These are phyloP conservation scores for Histomonas meleagridis DNA, from an alignment of 208 protist species.

Conservation along the genomic window DNA sequence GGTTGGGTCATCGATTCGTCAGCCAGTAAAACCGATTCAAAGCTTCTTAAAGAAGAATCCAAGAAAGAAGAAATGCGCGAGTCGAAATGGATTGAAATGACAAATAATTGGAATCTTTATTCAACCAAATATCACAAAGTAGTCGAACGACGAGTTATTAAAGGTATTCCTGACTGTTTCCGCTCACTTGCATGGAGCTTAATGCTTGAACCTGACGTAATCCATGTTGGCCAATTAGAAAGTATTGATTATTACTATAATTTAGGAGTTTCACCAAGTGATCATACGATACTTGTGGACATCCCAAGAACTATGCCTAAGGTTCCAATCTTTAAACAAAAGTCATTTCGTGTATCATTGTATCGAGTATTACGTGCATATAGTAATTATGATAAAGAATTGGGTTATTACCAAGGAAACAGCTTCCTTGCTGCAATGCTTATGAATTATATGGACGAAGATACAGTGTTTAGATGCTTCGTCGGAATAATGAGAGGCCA, in stretches of 20 bases:
- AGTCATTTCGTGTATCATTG: neutral
- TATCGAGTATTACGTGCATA: neutral
- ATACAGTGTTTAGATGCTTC: neutral
- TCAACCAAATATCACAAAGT: neutral
- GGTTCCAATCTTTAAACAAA: neutral
- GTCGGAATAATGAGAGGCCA: neutral
- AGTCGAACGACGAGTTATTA: neutral
- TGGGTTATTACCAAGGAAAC: neutral
- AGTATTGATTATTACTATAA: too few relatives aligned
- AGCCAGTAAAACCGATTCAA: neutral
- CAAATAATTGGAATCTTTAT: neutral
- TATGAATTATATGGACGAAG: neutral
- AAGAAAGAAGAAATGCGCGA: neutral
- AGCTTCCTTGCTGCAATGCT: conserved; percentile 1
- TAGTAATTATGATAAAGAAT: neutral
- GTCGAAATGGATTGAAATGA: conserved; percentile 8
- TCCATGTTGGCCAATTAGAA: neutral
- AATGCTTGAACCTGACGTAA: neutral
- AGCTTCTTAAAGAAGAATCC: neutral
- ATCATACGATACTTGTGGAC: neutral
- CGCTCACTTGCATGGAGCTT: neutral
- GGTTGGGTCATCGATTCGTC: neutral
- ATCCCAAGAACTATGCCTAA: neutral
- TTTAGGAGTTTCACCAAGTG: neutral
- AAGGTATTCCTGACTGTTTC: neutral